Evolutionary conservation across 129 eudicot species (phyloP).

Genomic region (Flaveria sonorensis): DNA sequence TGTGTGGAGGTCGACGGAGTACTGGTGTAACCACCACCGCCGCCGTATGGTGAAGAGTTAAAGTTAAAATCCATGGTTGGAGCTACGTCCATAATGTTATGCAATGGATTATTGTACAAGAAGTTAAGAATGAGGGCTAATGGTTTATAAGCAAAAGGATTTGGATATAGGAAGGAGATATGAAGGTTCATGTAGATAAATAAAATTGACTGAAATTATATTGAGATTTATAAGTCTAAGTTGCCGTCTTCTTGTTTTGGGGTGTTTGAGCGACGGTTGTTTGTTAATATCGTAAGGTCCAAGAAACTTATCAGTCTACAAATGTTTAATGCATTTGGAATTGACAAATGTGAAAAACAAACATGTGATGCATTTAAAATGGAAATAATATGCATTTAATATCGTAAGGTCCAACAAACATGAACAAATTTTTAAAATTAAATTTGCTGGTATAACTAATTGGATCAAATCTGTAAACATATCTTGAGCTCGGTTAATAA

Average conservation of each 20-base stretch:
- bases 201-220: conserved; percentile 20
- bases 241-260: conserved; percentile 14
- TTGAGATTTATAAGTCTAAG: not conserved
- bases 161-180: conserved; percentile 13
- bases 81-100: conserved; percentile 5
- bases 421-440: too few relatives aligned
- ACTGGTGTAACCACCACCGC: conserved; percentile 48
- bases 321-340: conserved; percentile 13
- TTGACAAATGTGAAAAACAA: not conserved
- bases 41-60: conserved; percentile 37
- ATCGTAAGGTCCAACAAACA: too few relatives aligned
- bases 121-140: not conserved
- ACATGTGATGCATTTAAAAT: too few relatives aligned
- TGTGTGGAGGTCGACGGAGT: conserved; percentile 65
- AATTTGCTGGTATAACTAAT: too few relatives aligned
- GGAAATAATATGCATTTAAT: too few relatives aligned
- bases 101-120: not conserved
- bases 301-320: not conserved
- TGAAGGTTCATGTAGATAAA: conserved; percentile 30
- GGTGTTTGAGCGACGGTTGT: not conserved
- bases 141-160: conserved; percentile 20
- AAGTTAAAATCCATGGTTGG: conserved; percentile 51
- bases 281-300: not conserved
- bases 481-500: too few relatives aligned
- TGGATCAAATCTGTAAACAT: too few relatives aligned